Conservation (phyloP, 2,329 filamentous ascomycete species). For the Apiospora hydei region DNA sequence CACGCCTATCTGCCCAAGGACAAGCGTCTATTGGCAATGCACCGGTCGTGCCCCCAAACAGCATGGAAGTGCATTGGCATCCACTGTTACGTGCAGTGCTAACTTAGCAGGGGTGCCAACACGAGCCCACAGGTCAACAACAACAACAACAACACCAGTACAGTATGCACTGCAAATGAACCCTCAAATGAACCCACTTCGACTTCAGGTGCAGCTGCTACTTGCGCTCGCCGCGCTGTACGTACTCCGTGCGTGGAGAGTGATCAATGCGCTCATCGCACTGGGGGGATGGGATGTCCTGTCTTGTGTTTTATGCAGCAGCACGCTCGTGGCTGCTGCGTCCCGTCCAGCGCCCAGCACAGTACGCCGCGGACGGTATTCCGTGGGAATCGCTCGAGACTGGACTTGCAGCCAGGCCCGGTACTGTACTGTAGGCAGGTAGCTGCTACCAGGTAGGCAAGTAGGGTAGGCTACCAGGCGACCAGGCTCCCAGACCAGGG, state of each 20-base stretch:
- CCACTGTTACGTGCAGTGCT: slow-evolving; percentile 20
- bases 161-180: slow-evolving; percentile 21
- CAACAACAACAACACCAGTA: slow-evolving; percentile 14
- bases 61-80: slow-evolving; percentile 21
- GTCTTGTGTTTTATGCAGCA: not conserved
- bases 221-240: not conserved
- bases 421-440: not conserved
- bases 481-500: not conserved
- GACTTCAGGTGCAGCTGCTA: slow-evolving; percentile 13
- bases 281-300: slow-evolving; percentile 2
- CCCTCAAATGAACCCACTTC: slow-evolving; percentile 18
- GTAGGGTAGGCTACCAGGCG: not conserved
- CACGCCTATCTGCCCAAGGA: slow-evolving; percentile 2
- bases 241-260: not conserved
- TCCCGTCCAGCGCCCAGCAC: not conserved
- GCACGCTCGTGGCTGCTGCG: not conserved
- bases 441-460: not conserved
- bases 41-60: slow-evolving; percentile 21
- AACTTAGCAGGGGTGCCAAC: slow-evolving; percentile 19
- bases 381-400: slow-evolving; percentile 17
- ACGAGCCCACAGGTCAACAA: slow-evolving; percentile 19
- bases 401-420: slow-evolving; percentile 3
- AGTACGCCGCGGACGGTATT: slow-evolving; percentile 13
- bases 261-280: not conserved
- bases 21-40: slow-evolving; percentile 15